A percentile compares a stretch with the other conserved stretches of the same genome.
Conservation (phyloP, 1,284 basidiomycete genomes). For the Puccinia hordei region DNA sequence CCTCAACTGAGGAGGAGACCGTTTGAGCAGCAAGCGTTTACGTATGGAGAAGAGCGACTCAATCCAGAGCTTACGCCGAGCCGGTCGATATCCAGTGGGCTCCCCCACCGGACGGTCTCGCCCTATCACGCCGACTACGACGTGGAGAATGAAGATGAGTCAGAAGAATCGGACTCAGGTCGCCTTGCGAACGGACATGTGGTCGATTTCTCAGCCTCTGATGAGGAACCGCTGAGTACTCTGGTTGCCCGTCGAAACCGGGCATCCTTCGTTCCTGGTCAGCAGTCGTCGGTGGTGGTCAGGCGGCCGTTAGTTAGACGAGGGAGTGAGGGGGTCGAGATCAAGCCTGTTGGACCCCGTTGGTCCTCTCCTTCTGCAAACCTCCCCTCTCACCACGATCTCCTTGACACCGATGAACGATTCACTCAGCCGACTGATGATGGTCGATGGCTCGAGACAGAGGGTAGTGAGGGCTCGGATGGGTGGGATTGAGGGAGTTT, state of each 20-base stretch:
- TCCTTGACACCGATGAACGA: no score
- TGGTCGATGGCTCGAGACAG: neutral
- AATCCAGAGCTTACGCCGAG: constrained; percentile 53
- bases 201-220: neutral
- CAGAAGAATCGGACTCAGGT: constrained; percentile 30
- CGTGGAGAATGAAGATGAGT: constrained; percentile 7
- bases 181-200: neutral
- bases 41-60: constrained; percentile 54
- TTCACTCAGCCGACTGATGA: neutral
- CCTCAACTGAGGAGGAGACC: constrained; percentile 3
- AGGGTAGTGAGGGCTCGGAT: constrained; percentile 48
- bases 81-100: neutral
- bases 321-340: constrained; percentile 78
- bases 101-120: constrained; percentile 12
- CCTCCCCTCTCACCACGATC: neutral
- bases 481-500: constrained; percentile 23
- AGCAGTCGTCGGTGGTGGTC: neutral
- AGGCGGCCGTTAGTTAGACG: constrained; percentile 62
- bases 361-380: constrained; percentile 12
- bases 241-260: constrained; percentile 16
- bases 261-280: neutral
- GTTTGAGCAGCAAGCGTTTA: constrained; percentile 53
- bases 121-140: constrained; percentile 51
- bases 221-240: constrained; percentile 19
- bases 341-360: constrained; percentile 59